Base-by-base conservation (phyloP, 2,329 filamentous ascomycete species). In the Fusarium xyrophilum region DNA sequence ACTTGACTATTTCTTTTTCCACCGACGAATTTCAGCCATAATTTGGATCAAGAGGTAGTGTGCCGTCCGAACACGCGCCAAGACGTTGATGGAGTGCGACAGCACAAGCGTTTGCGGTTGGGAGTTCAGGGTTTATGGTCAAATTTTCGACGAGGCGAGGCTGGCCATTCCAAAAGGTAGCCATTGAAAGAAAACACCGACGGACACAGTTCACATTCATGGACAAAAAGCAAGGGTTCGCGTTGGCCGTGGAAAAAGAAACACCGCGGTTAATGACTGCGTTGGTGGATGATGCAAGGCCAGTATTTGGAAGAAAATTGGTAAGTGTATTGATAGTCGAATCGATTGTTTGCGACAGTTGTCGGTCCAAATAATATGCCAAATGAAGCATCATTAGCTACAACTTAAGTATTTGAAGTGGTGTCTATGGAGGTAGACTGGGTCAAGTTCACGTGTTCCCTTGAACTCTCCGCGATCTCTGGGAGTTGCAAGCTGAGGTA, bases 71-170 rank as follows among this genome's bases (percentile, higher is more conserved):
- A 64, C 43, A 50, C 50, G 47, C 56, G 61, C 55, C 30, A 61
- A 61, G 64, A 69, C 52, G 60, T 69, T 23, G 60, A 55, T 53
- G 63, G 63, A 53, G 58, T 74, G 72, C 62, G 56, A 70, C 42
- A 63, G 72, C 67, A 65, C 59, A 69, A 74, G 68, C 65, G 70
- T 66, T 74, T 74, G 65, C 69, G 67, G 60, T 68, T 72, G 69
- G 72, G 70, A 73, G 70, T 74, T 74, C 56, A 69, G 68, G 68
- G 67, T 70, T 66, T 52, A 56, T 64, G 61, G 63, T 58, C 61
- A 63, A 53, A 51, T 61, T 68, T 69, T 53, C 33, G 55, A 68
- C 60, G 28, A 58, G 64, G 46, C 33, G 39, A 70, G 44, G 56
- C 40, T 65, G 52, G 38, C 53, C 50, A 50, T 52, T 47, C 36